A percentile compares a stretch with the other conserved stretches of the same genome.
These are phyloP conservation scores for Saccharomycopsis lassenensis DNA, from an alignment of 805 yeast genomes.

Conservation along the genomic window DNA sequence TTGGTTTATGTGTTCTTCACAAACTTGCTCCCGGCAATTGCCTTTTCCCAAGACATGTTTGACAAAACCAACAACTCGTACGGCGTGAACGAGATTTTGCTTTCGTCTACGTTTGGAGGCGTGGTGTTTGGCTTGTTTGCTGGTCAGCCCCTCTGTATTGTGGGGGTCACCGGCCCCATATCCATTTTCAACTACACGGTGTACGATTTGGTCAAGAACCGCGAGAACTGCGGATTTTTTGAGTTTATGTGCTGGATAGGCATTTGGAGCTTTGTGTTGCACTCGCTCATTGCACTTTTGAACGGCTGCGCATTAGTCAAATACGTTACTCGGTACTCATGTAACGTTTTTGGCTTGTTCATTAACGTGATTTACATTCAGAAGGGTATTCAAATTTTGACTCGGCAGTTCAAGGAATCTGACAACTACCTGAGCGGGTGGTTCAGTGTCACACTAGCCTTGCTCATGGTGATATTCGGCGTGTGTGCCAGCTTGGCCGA, in stretches of 20 bases:
- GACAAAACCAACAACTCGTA: constrained; percentile 79
- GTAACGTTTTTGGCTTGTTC: constrained; percentile 89
- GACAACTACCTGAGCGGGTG: constrained; percentile 42
- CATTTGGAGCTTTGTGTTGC: constrained; percentile 82
- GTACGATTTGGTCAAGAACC: constrained; percentile 24
- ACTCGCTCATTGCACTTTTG: constrained; percentile 55
- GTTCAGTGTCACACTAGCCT: constrained; percentile 62
- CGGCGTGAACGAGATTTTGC: constrained; percentile 83
- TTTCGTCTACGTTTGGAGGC: constrained; percentile 83
- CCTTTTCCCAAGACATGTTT: constrained; percentile 96
- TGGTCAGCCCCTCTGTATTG: constrained; percentile 91
- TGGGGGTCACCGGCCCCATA: constrained; percentile 96
- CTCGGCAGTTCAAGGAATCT: constrained; percentile 48
- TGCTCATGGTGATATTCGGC: constrained; percentile 72
- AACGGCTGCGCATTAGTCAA: constrained; percentile 60
- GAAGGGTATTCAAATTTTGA: constrained; percentile 78
- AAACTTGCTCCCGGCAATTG: constrained; percentile 83
- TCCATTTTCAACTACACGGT: constrained; percentile 88
- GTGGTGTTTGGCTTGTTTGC: constrained; percentile 73
- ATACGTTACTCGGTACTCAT: constrained; percentile 70
- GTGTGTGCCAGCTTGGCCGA: no score
- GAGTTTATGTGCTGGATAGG: constrained; percentile 96
- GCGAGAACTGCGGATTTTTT: constrained; percentile 44
- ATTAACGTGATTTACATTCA: constrained; percentile 81
- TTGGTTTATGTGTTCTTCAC: constrained; percentile 79